These are phyloP conservation scores for Eucalyptus pumila DNA, from an alignment of 345 rosid genomes.

Conservation along the genomic window DNA sequence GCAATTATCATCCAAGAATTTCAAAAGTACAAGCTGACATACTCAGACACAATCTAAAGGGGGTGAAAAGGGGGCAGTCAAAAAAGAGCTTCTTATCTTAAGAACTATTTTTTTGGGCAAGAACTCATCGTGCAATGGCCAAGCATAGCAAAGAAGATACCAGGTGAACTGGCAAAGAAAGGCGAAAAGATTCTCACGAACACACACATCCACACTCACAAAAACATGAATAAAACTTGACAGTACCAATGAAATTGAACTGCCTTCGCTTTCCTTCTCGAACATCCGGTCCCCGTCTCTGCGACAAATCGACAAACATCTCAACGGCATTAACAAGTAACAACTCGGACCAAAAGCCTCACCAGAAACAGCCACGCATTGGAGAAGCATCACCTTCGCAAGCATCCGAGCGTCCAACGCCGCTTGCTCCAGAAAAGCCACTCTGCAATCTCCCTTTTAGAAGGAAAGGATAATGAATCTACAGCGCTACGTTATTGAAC, in stretches of 20 bases:
- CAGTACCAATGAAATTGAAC: conserved; percentile 57
- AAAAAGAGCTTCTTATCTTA: background rate
- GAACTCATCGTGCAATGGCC: background rate
- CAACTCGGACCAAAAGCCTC: background rate
- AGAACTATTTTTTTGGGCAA: background rate
- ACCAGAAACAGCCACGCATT: background rate
- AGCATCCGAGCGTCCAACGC: conserved; percentile 67
- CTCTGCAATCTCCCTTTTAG: conserved; percentile 3
- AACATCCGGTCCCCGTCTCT: conserved; percentile 72
- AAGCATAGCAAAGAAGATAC: background rate
- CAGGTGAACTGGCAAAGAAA: background rate
- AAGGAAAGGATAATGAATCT: background rate
- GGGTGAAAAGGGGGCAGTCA: background rate
- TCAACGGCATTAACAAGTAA: background rate
- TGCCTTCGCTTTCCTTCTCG: conserved; percentile 81
- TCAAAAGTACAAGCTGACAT: background rate
- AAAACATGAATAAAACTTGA: background rate
- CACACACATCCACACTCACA: background rate
- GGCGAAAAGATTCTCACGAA: background rate
- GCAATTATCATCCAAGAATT: background rate
- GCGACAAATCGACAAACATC: conserved; percentile 44
- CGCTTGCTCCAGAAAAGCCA: conserved; percentile 50
- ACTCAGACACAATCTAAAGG: background rate
- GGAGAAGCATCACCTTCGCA: conserved; percentile 37
- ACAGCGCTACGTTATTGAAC: background rate